Conservation (phyloP, 2,329 filamentous ascomycete genomes). For the Laburnicola sp. region DNA sequence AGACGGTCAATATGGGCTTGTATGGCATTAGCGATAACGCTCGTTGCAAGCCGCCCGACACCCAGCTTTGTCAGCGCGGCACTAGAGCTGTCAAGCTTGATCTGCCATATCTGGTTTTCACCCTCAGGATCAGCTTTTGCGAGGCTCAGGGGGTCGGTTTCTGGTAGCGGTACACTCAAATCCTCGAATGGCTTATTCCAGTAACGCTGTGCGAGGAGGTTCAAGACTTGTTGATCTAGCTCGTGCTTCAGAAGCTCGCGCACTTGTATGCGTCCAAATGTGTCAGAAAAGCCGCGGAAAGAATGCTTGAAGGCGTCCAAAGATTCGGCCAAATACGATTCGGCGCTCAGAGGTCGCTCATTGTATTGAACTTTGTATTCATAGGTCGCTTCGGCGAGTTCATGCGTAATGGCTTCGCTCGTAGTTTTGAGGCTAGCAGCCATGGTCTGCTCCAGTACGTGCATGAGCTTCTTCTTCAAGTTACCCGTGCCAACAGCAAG, state of each 20-base stretch:
- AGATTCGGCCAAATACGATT: constrained; percentile 94
- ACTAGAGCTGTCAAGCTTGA: constrained; percentile 89
- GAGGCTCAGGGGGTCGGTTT: constrained; percentile 75
- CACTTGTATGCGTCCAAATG: constrained; percentile 87
- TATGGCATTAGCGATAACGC: constrained; percentile 84
- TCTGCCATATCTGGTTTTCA: constrained; percentile 86
- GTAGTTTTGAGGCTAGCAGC: constrained; percentile 86
- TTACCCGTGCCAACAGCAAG: constrained; percentile 82
- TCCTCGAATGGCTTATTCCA: constrained; percentile 97
- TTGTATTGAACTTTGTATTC: constrained; percentile 99
- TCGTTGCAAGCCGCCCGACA: constrained; percentile 89
- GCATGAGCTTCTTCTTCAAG: constrained; percentile 93
- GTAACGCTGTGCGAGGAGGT: constrained; percentile 88
- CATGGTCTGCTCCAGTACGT: constrained; percentile 96
- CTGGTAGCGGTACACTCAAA: constrained; percentile 66
- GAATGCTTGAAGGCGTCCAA: constrained; percentile 96
- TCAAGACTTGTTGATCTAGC: constrained; percentile 91
- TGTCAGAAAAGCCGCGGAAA: constrained; percentile 90
- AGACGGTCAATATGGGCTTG: constrained; percentile 81
- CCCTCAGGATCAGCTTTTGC: constrained; percentile 73
- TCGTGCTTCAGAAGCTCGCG: constrained; percentile 87
- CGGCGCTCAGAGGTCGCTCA: constrained; percentile 88
- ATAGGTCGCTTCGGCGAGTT: constrained; percentile 94
- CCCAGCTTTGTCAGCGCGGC: constrained; percentile 91
- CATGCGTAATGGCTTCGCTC: constrained; percentile 88